Conservation (phyloP, 2,329 filamentous ascomycete genomes). For the Cyclaneusma minus region DNA sequence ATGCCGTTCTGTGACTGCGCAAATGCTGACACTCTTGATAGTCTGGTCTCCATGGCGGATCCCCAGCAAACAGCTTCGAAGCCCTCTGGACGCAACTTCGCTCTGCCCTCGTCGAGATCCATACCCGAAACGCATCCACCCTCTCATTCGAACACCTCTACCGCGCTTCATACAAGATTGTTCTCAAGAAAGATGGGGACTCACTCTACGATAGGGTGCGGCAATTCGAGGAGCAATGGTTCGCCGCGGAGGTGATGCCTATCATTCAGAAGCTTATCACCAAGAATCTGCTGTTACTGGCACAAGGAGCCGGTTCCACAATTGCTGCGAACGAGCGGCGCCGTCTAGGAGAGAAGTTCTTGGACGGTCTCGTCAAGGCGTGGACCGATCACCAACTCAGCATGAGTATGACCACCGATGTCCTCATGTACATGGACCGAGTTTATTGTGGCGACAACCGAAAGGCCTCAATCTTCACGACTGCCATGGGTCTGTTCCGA, state of each 20-base stretch:
- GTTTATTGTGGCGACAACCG: constrained; percentile 62
- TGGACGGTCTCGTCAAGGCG: constrained; percentile 57
- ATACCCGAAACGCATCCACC: constrained; percentile 76
- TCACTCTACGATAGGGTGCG: constrained; percentile 69
- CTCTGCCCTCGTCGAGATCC: constrained; percentile 71
- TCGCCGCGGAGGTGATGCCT: constrained; percentile 56
- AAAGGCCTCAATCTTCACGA: constrained; percentile 64
- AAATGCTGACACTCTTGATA: too few relatives aligned
- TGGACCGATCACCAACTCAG: constrained; percentile 86
- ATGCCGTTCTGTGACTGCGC: too few relatives aligned
- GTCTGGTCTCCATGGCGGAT: constrained; percentile 32
- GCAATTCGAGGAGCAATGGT: constrained; percentile 68
- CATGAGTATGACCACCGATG: constrained; percentile 94
- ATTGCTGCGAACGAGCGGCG: constrained; percentile 65
- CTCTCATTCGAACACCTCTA: constrained; percentile 95
- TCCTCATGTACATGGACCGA: constrained; percentile 94
- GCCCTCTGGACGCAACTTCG: constrained; percentile 65
- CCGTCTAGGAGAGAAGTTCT: constrained; percentile 67
- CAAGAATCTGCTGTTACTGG: constrained; percentile 43
- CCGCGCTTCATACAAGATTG: constrained; percentile 84
- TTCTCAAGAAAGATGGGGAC: constrained; percentile 73
- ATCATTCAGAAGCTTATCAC: constrained; percentile 58
- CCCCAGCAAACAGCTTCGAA: constrained; percentile 66
- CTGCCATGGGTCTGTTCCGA: constrained; percentile 76
- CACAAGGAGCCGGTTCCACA: constrained; percentile 37